Evolutionary conservation across 345 rosid species (phyloP).

Genomic region (Sonneratia caseolaris): DNA sequence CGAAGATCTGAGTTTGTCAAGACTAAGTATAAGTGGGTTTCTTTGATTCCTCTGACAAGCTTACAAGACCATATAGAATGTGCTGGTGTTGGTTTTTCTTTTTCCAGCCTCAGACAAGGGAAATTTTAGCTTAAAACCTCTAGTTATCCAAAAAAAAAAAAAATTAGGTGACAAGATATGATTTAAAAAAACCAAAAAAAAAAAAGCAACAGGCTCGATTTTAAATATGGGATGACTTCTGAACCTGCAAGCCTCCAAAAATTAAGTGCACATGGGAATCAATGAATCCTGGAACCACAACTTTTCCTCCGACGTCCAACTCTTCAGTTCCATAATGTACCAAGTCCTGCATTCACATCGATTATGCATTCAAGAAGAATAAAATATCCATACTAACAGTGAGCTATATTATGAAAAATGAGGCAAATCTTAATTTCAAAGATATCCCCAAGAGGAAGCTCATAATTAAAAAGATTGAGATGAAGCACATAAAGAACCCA

Average conservation of each 20-base stretch:
- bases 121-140: not conserved
- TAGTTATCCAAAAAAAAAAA: no score
- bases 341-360: conserved; percentile 34
- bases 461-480: not conserved
- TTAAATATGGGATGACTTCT: not conserved
- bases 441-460: not conserved
- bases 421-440: not conserved
- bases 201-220: not conserved
- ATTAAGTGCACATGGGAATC: conserved; percentile 89
- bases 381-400: not conserved
- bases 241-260: conserved; percentile 76
- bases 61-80: not conserved
- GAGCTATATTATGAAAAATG: not conserved
- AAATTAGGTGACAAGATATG: not conserved
- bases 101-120: not conserved
- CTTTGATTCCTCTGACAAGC: not conserved
- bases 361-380: not conserved
- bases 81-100: no score
- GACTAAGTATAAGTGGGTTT: not conserved
- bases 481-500: no score
- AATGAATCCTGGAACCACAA: conserved; percentile 83
- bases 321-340: conserved; percentile 42
- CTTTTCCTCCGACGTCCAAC: conserved; percentile 63
- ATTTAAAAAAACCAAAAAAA: not conserved
- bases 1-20: not conserved